Base-by-base conservation (phyloP, 2,329 filamentous ascomycete genomes). In the Zymoseptoria passerinii region DNA sequence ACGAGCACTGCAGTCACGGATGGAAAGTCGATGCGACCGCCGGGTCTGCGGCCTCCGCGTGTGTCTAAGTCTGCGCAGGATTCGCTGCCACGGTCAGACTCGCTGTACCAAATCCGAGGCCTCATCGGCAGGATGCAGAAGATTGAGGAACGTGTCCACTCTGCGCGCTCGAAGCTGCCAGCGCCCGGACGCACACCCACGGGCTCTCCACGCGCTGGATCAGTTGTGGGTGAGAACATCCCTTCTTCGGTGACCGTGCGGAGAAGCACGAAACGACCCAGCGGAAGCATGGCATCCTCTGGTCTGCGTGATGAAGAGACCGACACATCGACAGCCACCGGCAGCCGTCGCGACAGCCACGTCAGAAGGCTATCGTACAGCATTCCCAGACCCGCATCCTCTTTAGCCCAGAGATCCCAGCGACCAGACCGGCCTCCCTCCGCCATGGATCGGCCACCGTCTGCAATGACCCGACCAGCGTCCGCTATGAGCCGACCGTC, bases 101-200 rank as follows among this genome's bases (percentile, higher is more conserved):
- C 94, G 1, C 83, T 99, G 53, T 88, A 89, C 65, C 94, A 99
- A 72, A 95, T 99, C 69, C 90, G 92, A 63, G 88, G 87, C 28
- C 85, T 99, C 64, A 96, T 95, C 59, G 92, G 90, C 28, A 94
- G 97, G 76, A 96, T 97, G 91, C 90, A 96, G 74, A 89, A 90
- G 65, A 85, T 99, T 61, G 94, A 97, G 73, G 90, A 94, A 63
- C 84, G 94, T 50, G 92, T 99, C 8, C 91, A 97, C 61, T 90
- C 87, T 23, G 94, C 88, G 18, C 86, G 91, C 66, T 96, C 92
- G 48, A 96, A 94, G 74, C 82, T 99, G 19, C 94, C 94, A 2
- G 90, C 88, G 1, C 90, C 92, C 7, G 81, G 79, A 56, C 94
- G 88, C 0, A 91, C 92, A 4, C 90, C 92, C 18, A 85, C 87